phyloP scores from a whole-genome alignment of 2,329 filamentous ascomycete species.

The Fusarium veterinarium region DNA sequence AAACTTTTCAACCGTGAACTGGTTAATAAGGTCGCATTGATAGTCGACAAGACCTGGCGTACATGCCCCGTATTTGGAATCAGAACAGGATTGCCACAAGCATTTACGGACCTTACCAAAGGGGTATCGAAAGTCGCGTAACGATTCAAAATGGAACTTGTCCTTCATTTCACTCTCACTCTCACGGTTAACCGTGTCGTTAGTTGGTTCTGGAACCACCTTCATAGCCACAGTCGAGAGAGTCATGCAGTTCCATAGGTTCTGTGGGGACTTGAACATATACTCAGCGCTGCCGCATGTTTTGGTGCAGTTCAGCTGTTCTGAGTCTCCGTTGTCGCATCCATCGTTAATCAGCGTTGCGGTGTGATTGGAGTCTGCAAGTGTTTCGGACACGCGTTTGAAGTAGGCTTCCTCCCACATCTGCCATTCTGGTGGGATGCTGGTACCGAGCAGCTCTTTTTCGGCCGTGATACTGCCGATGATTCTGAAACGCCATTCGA shows the following conservation, averaged over 20 bases:
- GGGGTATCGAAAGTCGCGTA: background rate
- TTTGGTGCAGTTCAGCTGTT: background rate
- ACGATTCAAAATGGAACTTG: background rate
- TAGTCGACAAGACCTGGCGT: background rate
- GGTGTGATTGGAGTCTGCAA: background rate
- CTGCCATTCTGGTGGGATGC: background rate
- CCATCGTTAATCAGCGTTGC: background rate
- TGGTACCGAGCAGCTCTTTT: background rate
- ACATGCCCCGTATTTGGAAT: background rate
- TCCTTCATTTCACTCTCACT: background rate
- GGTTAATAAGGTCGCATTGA: background rate
- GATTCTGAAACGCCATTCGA: background rate
- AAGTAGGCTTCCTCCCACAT: background rate
- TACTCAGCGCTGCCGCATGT: background rate
- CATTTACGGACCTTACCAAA: background rate
- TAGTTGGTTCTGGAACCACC: background rate
- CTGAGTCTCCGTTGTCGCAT: fast-evolving
- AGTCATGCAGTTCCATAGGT: background rate
- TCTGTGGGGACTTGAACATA: background rate
- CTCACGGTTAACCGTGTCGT: background rate
- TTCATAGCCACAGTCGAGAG: background rate
- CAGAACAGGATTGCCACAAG: background rate
- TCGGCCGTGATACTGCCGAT: background rate
- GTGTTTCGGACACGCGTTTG: background rate
- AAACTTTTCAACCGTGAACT: background rate